Conservation (phyloP, 306 rosid species). For the Ceratonia siliqua region DNA sequence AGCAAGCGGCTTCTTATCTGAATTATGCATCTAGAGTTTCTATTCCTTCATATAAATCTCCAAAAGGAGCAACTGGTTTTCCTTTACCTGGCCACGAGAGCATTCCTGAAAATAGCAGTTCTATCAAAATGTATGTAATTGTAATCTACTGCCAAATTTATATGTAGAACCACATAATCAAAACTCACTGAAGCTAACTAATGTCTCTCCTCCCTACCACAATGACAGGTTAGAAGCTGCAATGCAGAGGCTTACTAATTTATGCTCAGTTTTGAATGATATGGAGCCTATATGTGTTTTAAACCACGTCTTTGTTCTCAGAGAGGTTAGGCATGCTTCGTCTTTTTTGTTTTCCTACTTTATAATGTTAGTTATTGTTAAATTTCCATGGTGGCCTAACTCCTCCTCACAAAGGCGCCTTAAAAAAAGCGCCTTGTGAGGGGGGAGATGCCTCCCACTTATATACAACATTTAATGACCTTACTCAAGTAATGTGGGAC, state of each 20-base stretch:
- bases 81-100: constrained; percentile 98
- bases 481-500: too few relatives aligned
- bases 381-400: too few relatives aligned
- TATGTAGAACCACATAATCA: constrained; percentile 5
- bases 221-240: constrained; percentile 96
- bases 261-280: constrained; percentile 94
- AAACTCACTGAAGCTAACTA: constrained; percentile 9
- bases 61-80: constrained; percentile 72
- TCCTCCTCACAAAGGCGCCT: too few relatives aligned
- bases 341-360: constrained; percentile 5
- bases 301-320: constrained; percentile 88
- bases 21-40: constrained; percentile 81
- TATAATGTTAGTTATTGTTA: too few relatives aligned
- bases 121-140: constrained; percentile 83
- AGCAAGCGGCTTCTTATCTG: constrained; percentile 93
- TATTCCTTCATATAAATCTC: constrained; percentile 72
- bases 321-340: constrained; percentile 73
- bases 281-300: constrained; percentile 99
- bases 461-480: too few relatives aligned
- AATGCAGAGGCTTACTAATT: constrained; percentile 94
- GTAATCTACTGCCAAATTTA: constrained; percentile 22
- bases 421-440: too few relatives aligned
- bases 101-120: constrained; percentile 85
- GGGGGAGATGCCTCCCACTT: too few relatives aligned
- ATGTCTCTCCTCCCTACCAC: constrained; percentile 9